Conservation (phyloP, 176 grass and related monocot genomes). For the Eragrostis curvula region DNA sequence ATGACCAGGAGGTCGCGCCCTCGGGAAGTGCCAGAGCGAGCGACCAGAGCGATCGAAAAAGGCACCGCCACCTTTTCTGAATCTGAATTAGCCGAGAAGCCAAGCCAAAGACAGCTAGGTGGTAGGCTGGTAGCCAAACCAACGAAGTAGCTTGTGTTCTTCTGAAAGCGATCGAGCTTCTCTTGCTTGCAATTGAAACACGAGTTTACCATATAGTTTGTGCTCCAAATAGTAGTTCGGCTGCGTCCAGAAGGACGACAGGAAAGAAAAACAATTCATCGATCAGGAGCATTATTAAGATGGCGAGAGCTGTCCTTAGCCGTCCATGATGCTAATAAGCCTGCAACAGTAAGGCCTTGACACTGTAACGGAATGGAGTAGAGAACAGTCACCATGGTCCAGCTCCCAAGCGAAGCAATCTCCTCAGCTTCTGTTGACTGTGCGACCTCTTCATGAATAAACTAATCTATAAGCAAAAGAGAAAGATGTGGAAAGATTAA, state of each 20-base stretch:
- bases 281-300: neutral
- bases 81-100: neutral
- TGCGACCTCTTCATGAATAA: neutral
- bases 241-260: neutral
- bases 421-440: neutral
- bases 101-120: constrained; percentile 1
- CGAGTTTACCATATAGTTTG: neutral
- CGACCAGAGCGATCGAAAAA: neutral
- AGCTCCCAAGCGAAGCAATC: constrained; percentile 36
- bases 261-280: neutral
- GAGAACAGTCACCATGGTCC: constrained; percentile 10
- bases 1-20: no score
- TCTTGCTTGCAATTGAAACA: neutral
- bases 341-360: neutral
- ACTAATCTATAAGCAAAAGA: neutral
- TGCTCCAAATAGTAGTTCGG: neutral
- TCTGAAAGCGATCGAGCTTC: neutral
- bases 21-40: neutral
- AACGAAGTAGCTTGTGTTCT: neutral
- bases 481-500: neutral
- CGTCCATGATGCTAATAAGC: neutral
- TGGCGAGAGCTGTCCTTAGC: neutral
- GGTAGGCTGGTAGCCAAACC: neutral
- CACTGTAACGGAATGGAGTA: constrained; percentile 16
- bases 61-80: neutral